Evolutionary conservation across 2,329 filamentous ascomycete species (phyloP).

Genomic region (Cercospora sp.): DNA sequence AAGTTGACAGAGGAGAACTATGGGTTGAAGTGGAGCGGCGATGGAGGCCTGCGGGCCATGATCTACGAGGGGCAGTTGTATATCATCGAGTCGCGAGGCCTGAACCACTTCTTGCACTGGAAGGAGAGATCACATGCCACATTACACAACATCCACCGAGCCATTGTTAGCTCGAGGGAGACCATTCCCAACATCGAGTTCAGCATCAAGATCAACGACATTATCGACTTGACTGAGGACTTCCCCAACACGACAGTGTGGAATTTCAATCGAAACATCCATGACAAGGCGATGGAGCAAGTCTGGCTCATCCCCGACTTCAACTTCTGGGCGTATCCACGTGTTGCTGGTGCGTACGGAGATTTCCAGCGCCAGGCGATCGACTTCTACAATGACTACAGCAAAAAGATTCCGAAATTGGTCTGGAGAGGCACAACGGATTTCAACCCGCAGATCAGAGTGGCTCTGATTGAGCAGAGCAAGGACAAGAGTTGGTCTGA

Average conservation of each 20-base stretch:
- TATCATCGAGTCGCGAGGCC: conserved; percentile 38
- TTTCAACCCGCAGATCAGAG: conserved; percentile 34
- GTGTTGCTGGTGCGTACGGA: conserved; percentile 30
- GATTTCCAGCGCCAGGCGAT: conserved; percentile 31
- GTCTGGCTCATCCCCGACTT: conserved; percentile 57
- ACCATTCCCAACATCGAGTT: conserved; percentile 53
- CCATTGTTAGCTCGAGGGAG: conserved; percentile 45
- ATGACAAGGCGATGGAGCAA: conserved; percentile 37
- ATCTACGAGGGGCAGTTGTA: conserved; percentile 42
- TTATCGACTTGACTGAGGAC: conserved; percentile 38
- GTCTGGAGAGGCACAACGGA: conserved; percentile 52
- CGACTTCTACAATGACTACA: conserved; percentile 30
- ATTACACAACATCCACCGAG: conserved; percentile 51
- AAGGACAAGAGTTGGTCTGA: conserved; percentile 48
- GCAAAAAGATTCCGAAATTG: conserved; percentile 49
- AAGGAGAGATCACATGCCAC: conserved; percentile 42
- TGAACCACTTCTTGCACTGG: conserved; percentile 35
- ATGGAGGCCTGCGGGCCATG: conserved; percentile 40
- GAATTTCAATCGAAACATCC: conserved; percentile 40
- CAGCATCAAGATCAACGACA: conserved; percentile 51
- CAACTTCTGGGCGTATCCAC: conserved; percentile 54
- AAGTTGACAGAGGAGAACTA: conserved; percentile 35
- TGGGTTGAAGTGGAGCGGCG: conserved; percentile 35
- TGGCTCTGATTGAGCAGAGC: conserved; percentile 36
- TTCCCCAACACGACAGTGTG: conserved; percentile 42